These are phyloP conservation scores for Casuarina cunninghamiana DNA, from an alignment of 306 rosid genomes.

Conservation along the genomic window DNA sequence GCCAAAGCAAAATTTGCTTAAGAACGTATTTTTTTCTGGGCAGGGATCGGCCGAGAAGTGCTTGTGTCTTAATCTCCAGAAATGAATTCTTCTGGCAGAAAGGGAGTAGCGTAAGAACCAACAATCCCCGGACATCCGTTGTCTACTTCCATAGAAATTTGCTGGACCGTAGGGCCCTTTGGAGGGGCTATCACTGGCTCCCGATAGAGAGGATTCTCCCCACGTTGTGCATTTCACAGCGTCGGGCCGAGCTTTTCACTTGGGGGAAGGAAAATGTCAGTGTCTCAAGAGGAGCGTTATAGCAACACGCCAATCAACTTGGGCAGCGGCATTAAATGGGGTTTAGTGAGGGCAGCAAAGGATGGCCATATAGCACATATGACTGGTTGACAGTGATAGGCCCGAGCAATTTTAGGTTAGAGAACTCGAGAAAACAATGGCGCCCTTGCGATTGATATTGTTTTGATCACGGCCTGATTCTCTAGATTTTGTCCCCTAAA, in stretches of 20 bases:
- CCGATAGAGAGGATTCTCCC: background rate
- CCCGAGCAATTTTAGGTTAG: background rate
- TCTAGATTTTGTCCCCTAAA: background rate
- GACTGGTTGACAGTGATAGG: background rate
- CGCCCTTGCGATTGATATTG: background rate
- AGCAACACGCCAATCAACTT: background rate
- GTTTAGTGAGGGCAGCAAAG: background rate
- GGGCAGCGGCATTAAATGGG: background rate
- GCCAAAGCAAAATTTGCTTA: background rate
- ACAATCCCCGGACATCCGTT: conserved; percentile 3
- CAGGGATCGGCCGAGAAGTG: conserved; percentile 17
- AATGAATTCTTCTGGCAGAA: conserved; percentile 21
- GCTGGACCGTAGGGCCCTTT: conserved; percentile 1
- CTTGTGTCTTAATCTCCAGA: background rate
- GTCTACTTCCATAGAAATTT: conserved; percentile 22
- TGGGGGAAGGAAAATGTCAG: background rate
- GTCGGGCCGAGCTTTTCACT: background rate
- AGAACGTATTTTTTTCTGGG: background rate
- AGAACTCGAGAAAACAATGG: background rate
- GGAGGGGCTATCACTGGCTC: background rate
- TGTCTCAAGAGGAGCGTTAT: background rate
- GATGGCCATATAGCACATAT: background rate
- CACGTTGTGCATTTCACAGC: background rate
- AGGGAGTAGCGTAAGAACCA: conserved; percentile 9
- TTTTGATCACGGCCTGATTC: background rate